Base-by-base conservation (phyloP, 768 basidiomycete species). In the Lactifluus rugatus region DNA sequence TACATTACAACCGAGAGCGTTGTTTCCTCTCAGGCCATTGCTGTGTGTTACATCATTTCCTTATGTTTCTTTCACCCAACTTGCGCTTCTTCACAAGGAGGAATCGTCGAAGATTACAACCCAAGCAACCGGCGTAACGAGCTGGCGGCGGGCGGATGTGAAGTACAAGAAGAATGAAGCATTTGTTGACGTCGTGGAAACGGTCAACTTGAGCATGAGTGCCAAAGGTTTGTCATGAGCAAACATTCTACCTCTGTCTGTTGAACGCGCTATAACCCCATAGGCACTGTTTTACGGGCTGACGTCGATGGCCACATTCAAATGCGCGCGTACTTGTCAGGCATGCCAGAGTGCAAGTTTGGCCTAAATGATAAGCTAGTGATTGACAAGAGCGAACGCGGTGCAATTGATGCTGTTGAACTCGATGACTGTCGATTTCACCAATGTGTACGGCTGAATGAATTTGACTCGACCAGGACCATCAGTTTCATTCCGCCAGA, bases 101-200 rank as follows among this genome's bases (percentile, higher is more conserved):
- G 94, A 97, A 65, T 95, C 93, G 19, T 89, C 92, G 14, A 96
- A 93, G 71, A 98, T 99, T 61, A 98, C 96, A 0, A 84, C 82
- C 10, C 96, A 99, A 75, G 95, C 96, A 9, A 99, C 96, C 0
- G 96, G 96, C 0, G 87, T 90, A 28, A 97, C 89, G 32, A 95
- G 87, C 70, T 99, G 96, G 96, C 76, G 96, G 42, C 78, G 94
- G 57, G 86, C 83, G 16, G 96, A 97, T 68, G 94, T 98, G 67
- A 95, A 94, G 71, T 98, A 99, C 73, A 89, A 96, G 77, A 99
- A 98, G 80, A 99, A 99, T 64, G 96, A 99, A 68, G 96, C 96
- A 0, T 99, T 98, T 65, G 95, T 99, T n/a, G 96, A 99, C 68
- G 96, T 99, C 9, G 89, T 99, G 45, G 96, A 99, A 75, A 90